Evolutionary conservation across 192 early-diverging fungal species (phyloP), one percentile per base, ranked within the genome.

Genomic region (Linnemannia zychae): DNA sequence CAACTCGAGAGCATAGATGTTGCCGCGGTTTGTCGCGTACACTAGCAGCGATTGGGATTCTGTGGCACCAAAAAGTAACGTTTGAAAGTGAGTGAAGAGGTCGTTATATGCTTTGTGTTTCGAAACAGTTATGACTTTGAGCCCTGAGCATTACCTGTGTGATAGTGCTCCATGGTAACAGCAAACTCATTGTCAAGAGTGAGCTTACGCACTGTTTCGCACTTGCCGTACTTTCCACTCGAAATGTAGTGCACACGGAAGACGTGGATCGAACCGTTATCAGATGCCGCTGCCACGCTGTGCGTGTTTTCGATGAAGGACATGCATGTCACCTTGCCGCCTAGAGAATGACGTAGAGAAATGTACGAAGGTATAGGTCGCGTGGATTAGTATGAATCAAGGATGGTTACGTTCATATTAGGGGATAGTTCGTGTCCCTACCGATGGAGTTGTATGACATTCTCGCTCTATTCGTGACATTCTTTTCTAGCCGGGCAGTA

Each of bases 221-320:
- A 94, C 79, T 93, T 94, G 12, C 89, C 88, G 84, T 96, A 96
- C 71, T 94, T 95, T 16, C 88, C 91, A 17, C 82, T 66, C 1
- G 80, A 80, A 15, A 88, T 78, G 74, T 80, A 87, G 20, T 87
- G 86, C 67, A 91, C 89, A 53, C 96, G 88, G 71, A 94, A 91
- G 49, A 98, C 81, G 75, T 97, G 93, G 70, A 98, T 94, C 28
- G 88, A 89, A 18, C 97, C 97, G 77, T 95, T 96, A 76, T 95
- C 94, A 0, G 96, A 95, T 16, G 94, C 91, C 2, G 95, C 90
- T 0, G 93, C 95, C 53, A 98, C 87, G 78, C 93, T 95, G 82
- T 97, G 93, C 4, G 93, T 93, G 33, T 92, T 92, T 81, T 95
- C 93, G 66, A 95, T 94, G 77, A 97, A 97, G 9, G 92, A 91